Evolutionary conservation across 2,329 filamentous ascomycete genomes (phyloP), one percentile per base, ranked within the genome.

Genomic region (Talaromyces marneffei): DNA sequence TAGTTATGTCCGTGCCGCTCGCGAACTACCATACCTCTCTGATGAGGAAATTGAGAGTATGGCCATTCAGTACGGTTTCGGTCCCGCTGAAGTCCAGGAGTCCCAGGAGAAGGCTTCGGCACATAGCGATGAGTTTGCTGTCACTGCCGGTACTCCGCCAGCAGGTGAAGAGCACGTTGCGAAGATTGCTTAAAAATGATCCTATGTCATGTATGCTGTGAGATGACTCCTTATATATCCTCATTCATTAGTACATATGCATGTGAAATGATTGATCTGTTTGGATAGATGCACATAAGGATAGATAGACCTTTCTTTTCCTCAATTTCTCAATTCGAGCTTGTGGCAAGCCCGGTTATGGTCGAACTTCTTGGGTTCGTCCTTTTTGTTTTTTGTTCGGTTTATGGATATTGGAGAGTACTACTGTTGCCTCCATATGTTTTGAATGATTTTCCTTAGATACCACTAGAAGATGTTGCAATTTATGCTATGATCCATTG

Each of bases 1-100:
- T 10, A 63, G 64, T 50, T 67, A 67, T 31, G 66, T 69, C 4
- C 54, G 61, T 12, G 66, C 68, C n/a, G 68, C 64, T 18, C 58
- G 64, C 52, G 64, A 70, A 46, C 60, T 69, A 12, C 68, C 67
- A 23, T 58, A 61, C 55, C 62, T 63, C 23, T 50, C 64, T 27
- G 57, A 61, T 8, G 64, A 64, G 44, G 52, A 62, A 3, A 59
- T 63, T 27, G 57, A 48, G 18, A 56, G 59, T 33, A 59, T 61
- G 31, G 61, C 58, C n/a, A 63, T 63, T n/a, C 61, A 63, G 20
- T 63, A 63, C 39, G 61, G 61, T 16, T 63, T 63, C 18, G 58
- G 40, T 33, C 35, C 57, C n/a, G 23, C 52, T 33, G 61, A 63
- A 27, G 3, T 29, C 14, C n/a, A 23, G 7, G 52, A 55, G 16